Base-by-base conservation (phyloP, 2,329 filamentous ascomycete genomes). In the Sporothrix luriei region DNA sequence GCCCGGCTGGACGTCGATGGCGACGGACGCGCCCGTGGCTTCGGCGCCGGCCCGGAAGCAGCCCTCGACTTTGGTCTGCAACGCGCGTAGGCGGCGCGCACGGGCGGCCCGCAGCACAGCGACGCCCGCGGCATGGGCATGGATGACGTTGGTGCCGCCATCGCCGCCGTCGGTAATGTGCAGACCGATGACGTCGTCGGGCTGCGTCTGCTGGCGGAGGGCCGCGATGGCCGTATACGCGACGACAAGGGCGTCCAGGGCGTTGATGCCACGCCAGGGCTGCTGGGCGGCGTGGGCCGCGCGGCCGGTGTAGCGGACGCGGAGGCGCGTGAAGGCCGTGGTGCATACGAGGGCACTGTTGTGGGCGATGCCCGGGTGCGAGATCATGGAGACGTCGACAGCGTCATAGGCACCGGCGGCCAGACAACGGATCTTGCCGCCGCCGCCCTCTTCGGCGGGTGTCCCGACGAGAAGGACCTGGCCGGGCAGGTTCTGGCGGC, bases 361-460 rank as follows among this genome's bases (percentile, higher is more conserved):
- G 33, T 59, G 21, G 55, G 10, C 33, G 19, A 59, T 59, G 3
- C 55, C 55, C 19, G 55, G 55, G 10, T 40, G 55, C 3, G 55
- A 59, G 19, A 59, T 59, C 55, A 59, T 40, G 9, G 33, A 59
- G 19, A 59, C 33, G 21, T 59, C 52, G 11, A 38, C 38, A 2
- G n/a, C 52, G 9, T 26, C n/a, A 33, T 68, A 59, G 6, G 66
- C 66, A 38, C 66, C 66, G 3, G 66, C 66, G 0, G 21, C 52
- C 1, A 59, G 66, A n/a, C 66, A 68, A 16, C 54, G 26, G 38
- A 68, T 68, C 66, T 68, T 68, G 11, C 66, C 66, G 24, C 66
- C 66, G 1, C 66, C 66, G 24, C 40, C 43, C 13, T 68, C 66
- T 49, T 68, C 66, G 16, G 66, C 52, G 3, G 66, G 66, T 54